Evolutionary conservation across 306 rosid genomes (phyloP), one percentile per base, ranked within the genome.

Genomic region (Glycine soja): DNA sequence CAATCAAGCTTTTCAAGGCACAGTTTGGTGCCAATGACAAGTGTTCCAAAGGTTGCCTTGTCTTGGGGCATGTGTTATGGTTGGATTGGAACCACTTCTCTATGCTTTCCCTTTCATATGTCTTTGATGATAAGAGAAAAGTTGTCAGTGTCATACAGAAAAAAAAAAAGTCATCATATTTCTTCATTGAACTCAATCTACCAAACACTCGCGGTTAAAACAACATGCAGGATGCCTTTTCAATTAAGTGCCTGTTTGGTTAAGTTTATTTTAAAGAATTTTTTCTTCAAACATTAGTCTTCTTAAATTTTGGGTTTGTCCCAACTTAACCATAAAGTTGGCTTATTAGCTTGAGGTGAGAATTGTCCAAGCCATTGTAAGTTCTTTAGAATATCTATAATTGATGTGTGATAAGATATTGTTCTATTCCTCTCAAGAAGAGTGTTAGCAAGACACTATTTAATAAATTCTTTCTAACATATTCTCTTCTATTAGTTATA

Each of bases 71-170:
- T 12, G 93, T 87, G 19, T 79, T 72, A 18, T 90, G 95, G 45
- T 90, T 89, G 19, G 92, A 83, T 71, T 77, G 67, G 53, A 95
- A 86, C 98, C 98, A 95, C 82, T 88, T 95, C 68, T 88, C 87
- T 85, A 95, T 95, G 89, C 97, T 92, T 74, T 88, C 93, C 83
- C 95, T 87, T 74, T 95, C 98, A 69, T 91, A 92, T 61, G 97
- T 92, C 97, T 95, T 80, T 36, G 77, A 67, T 11, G 64, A 67
- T 66, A 45, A 40, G 3, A 34, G 24, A 50, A 65, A 3, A 59
- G 0, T 24, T 32, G 57, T 82, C 16, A 85, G 80, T 46, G 16
- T 40, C 58, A 40, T 5, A 16, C 30, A 3, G 9, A 12, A 56
- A 70, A 58, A 12, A 56, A 70, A 58, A 16, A 75, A 3, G 3